Evolutionary conservation across 176 grass and related monocot genomes (phyloP).

Genomic region (Rhynchospora tenuis): DNA sequence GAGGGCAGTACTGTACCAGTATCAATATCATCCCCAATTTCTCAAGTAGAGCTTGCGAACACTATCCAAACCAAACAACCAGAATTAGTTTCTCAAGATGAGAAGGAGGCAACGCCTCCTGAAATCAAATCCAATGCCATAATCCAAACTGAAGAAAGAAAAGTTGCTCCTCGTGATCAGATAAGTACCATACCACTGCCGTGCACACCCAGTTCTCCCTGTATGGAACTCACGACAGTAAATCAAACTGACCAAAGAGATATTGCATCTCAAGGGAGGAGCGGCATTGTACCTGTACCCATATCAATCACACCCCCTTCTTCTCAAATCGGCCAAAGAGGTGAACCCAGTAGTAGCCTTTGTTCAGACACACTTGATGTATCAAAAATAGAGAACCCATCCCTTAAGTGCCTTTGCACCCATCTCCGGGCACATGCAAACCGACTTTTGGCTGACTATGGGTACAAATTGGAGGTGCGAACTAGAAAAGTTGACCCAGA

Average conservation of each 20-base stretch:
- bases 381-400: background rate
- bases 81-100: slow-evolving; percentile 8
- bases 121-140: background rate
- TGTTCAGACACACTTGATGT: slow-evolving; percentile 31
- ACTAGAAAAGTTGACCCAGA: slow-evolving; percentile 32
- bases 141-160: background rate
- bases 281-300: background rate
- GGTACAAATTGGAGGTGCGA: slow-evolving; percentile 52
- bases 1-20: background rate
- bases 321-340: slow-evolving; percentile 34
- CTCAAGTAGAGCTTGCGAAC: background rate
- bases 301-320: slow-evolving; percentile 33
- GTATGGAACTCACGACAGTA: background rate
- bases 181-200: background rate
- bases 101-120: background rate
- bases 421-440: slow-evolving; percentile 66
- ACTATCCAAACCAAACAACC: background rate
- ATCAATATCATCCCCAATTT: background rate
- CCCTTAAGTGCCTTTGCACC: slow-evolving; percentile 34
- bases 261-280: background rate
- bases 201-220: background rate
- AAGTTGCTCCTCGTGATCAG: background rate
- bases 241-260: background rate
- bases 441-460: slow-evolving; percentile 60
- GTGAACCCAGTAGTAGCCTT: slow-evolving; percentile 29